Base-by-base conservation (phyloP, 441 rosid species). In the Eutrema salsugineum region DNA sequence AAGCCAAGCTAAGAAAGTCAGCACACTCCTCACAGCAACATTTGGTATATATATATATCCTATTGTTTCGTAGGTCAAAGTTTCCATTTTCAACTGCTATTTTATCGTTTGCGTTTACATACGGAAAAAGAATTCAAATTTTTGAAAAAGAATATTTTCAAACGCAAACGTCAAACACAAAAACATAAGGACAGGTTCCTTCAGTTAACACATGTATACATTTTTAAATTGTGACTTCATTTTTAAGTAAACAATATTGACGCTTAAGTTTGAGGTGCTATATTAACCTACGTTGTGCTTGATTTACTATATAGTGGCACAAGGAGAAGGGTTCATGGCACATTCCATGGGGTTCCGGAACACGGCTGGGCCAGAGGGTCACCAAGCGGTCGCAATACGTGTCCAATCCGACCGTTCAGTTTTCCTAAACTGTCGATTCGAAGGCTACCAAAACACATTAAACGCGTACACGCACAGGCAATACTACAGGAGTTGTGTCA, bases 321-420 rank as follows among this genome's bases (percentile, higher is more conserved):
- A 72, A 19, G 93, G 87, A 47, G 83, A 87, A 0, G 85, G 90
- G 9, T 85, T 93, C 70, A 43, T 93, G 79, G 91, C 83, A 15
- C 74, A 88, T 33, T 84, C 86, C 28, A 83, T 93, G 73, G 95
- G 98, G 70, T 90, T 90, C 80, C 74, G 88, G 42, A 90, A 93
- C 87, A 86, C 88, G 1, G 97, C 97, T 2, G 92, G 97, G 3
- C 83, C 92, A 1, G 79, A 76, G 36, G 82, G 78, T 75, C 83
- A 79, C 48, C 90, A 86, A 57, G 95, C 92, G 3, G 89, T 90
- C 5, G 97, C 92, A 0, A 57, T 70, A n/a, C 79, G 95, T 63
- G 91, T 87, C 33, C 85, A 86, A 71, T 78, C 89, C 0, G 97
- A 93, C 64, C 77, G 82, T 5, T 77, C 93, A 0, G 73, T 90